Base-by-base conservation (phyloP, 164 flowering plant genomes). In the Umbilicus rupestris region DNA sequence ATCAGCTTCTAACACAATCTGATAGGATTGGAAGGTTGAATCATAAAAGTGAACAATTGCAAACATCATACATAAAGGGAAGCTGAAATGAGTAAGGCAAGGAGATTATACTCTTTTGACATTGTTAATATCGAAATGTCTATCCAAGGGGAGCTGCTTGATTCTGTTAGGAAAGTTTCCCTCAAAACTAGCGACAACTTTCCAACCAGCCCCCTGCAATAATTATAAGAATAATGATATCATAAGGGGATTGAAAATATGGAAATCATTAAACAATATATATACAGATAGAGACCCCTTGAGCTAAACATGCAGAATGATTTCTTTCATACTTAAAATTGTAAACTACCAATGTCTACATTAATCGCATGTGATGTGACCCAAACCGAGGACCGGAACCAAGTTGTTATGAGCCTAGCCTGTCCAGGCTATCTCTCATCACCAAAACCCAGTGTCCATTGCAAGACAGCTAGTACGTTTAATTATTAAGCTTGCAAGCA, bases 1-100 rank as follows among this genome's bases (percentile, higher is more conserved):
- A 81, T 95, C 99, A 52, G 98, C 99, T 81, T 95, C 99, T 19
- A 95, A 78, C 66, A 95, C 99, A 76, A 95, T 82, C 99, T 95
- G 81, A 58, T 49, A 69, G 17, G 37, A 20, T 47, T 24, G 37
- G 22, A 26, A 20, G 22, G n/a, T 12, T 68, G 16, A 68, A 49
- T 39, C 39, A 10, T n/a, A 5, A 35, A 20, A 35, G 60, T 31
- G 52, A 44, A 0, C 26, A 10, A 35, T 58, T 39, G 33, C 12
- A 65, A 57, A 14, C n/a, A 60, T 29, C 15, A 9, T 5, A 30
- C 28, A 68, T 1, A 29, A 62, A 39, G 26, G 20, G 67, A 16
- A 65, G 20, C 22, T 69, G 9, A 55, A 30, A 62, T 15, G 26
- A 22, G 24, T 11, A 7, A 28, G 39, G 26, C 39, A 62, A 31